Conservation (phyloP, 2,329 filamentous ascomycete species). For the Epicoccum nigrum region DNA sequence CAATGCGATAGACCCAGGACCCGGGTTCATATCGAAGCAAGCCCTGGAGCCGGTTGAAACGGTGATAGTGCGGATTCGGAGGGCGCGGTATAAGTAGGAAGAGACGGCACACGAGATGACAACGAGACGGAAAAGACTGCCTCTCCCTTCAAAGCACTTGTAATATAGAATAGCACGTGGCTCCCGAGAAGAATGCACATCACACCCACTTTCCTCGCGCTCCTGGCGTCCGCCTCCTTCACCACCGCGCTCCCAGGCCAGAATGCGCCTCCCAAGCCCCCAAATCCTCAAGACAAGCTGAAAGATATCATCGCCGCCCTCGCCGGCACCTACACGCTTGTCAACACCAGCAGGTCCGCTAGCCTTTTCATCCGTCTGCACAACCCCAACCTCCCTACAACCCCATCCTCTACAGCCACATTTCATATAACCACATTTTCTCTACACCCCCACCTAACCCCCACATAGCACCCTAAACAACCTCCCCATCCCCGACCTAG, state of each 20-base stretch:
- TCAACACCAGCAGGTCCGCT: slow-evolving; percentile 27
- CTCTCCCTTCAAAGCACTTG: too few species aligned
- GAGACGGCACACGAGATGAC: neutral
- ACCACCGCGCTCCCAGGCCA: slow-evolving; percentile 10
- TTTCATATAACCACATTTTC: neutral
- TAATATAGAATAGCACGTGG: too few species aligned
- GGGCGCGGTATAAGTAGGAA: slow-evolving; percentile 1
- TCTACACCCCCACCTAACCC: neutral
- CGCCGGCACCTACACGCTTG: slow-evolving; percentile 32
- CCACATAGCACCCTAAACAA: slow-evolving; percentile 23
- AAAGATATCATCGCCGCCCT: slow-evolving; percentile 26
- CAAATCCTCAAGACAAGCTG: slow-evolving; percentile 2
- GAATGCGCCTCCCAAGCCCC: neutral
- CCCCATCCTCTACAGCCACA: neutral
- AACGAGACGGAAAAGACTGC: neutral
- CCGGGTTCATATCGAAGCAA: neutral
- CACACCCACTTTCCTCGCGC: neutral
- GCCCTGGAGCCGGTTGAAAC: neutral
- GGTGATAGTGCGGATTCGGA: neutral
- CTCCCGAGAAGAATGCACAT: too few species aligned
- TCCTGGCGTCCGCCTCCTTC: slow-evolving; percentile 8
- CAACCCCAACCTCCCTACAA: too few species aligned
- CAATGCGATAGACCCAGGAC: neutral
- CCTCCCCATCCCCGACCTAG: slow-evolving; percentile 26
- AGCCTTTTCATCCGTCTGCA: too few species aligned